Evolutionary conservation across 1,139 yeast species (phyloP), one percentile per base, ranked within the genome.

Genomic region (Geotrichum reessii): DNA sequence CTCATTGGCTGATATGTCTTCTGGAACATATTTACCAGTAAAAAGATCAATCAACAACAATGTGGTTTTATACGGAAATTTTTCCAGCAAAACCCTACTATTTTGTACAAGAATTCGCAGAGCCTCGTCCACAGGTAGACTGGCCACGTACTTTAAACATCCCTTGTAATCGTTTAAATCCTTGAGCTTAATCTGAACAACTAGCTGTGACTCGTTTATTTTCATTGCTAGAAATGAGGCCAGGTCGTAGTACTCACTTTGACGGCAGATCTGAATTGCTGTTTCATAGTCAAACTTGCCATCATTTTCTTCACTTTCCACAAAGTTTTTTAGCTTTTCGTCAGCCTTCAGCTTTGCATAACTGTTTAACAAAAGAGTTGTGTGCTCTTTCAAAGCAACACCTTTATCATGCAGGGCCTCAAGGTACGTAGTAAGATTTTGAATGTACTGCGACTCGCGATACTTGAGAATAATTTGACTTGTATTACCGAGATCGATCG

Each of bases 401-500:
- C 77, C 71, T 65, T 74, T 73, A 11, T 78, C 77, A 57, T 87
- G 79, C 62, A 92, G 75, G 17, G 77, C 78, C 67, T 83, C 84
- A 48, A 93, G 74, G 66, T 87, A 92, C 55, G 75, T 76, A 0
- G 93, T 81, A 63, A 93, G 73, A 61, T 83, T 81, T 12, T 78
- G 75, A 3, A 89, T 85, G 63, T 87, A 87, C 17, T 89, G 86
- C n/a, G 91, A 84, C 62, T 91, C 96, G 63, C 88, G 89, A 71
- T 86, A 91, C 66, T 86, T 86, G 31, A 91, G 82, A 40, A 93
- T 88, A 5, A 91, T 82, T 63, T 84, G 87, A 73, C 92, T 87
- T 3, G 91, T 84, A 24, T 75, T 72, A 3, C 76, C 80, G 3
- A 78, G 70, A 19, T 76, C 76, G 19, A 82, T 69, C 21, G 87